Evolutionary conservation across 306 rosid genomes (phyloP).

Genomic region (Alnus rubra): DNA sequence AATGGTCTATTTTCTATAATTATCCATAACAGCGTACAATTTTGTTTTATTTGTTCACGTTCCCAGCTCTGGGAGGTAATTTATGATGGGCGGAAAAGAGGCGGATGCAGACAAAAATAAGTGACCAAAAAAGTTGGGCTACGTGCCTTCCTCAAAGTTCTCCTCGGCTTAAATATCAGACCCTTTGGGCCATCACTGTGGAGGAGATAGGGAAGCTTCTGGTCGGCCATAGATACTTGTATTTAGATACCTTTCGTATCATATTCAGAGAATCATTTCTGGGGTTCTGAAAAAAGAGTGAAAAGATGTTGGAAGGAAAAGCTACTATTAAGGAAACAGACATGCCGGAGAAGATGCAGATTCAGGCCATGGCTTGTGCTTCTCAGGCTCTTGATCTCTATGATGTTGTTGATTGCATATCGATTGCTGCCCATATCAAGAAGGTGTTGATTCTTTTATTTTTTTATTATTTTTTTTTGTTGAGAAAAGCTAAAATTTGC

Average conservation of each 20-base stretch:
- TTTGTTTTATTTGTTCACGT: too few relatives aligned
- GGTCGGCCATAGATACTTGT: slow-evolving; percentile 9
- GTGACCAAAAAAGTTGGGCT: slow-evolving; percentile 7
- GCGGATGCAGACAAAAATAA: slow-evolving; percentile 23
- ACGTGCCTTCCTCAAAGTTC: slow-evolving; percentile 37
- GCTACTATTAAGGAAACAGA: slow-evolving; percentile 65
- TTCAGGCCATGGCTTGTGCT: slow-evolving; percentile 85
- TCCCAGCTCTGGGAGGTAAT: too few relatives aligned
- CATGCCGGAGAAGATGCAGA: slow-evolving; percentile 75
- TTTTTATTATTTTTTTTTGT: neutral
- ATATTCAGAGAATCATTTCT: neutral
- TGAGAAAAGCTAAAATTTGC: too few relatives aligned
- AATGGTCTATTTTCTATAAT: too few relatives aligned
- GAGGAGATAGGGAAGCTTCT: slow-evolving; percentile 1
- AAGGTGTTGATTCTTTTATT: slow-evolving; percentile 37
- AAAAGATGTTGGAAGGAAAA: slow-evolving; percentile 85
- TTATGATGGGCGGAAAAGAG: neutral
- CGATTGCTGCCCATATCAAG: slow-evolving; percentile 70
- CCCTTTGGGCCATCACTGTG: neutral
- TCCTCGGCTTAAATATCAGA: slow-evolving; percentile 10
- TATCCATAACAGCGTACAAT: too few relatives aligned
- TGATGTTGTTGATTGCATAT: slow-evolving; percentile 66
- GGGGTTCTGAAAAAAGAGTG: slow-evolving; percentile 11
- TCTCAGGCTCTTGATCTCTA: slow-evolving; percentile 80
- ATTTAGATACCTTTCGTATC: neutral